A percentile compares a stretch with the other conserved stretches of the same genome.
Conservation (phyloP, 2,329 filamentous ascomycete species). For the Trichophaea hybrida region DNA sequence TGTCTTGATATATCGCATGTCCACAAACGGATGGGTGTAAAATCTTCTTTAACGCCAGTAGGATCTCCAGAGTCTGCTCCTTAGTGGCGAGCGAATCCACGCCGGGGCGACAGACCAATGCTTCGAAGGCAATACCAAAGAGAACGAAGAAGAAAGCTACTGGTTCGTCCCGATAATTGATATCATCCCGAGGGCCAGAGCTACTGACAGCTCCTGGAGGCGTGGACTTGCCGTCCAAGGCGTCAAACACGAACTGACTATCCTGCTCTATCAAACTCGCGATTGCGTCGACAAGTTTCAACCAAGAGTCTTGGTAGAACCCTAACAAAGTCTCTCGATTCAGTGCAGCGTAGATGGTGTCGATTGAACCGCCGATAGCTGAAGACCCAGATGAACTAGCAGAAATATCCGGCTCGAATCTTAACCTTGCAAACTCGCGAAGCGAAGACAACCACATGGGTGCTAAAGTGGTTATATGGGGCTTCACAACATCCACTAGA, state of each 20-base stretch:
- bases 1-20: conserved; percentile 89
- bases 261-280: conserved; percentile 95
- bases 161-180: conserved; percentile 95
- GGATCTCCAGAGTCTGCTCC: conserved; percentile 72
- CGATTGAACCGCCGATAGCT: conserved; percentile 61
- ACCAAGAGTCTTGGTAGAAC: conserved; percentile 96
- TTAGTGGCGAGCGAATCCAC: conserved; percentile 54
- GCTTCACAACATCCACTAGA: conserved; percentile 71
- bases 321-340: conserved; percentile 85
- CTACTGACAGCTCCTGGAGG: conserved; percentile 30
- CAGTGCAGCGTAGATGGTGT: conserved; percentile 85
- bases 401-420: conserved; percentile 95
- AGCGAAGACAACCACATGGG: conserved; percentile 89
- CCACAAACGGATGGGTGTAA: conserved; percentile 86
- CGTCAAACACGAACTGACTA: conserved; percentile 94
- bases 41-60: conserved; percentile 87
- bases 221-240: conserved; percentile 64
- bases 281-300: conserved; percentile 92
- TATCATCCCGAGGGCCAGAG: conserved; percentile 54
- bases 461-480: conserved; percentile 77
- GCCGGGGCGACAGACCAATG: conserved; percentile 58
- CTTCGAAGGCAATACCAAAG: conserved; percentile 92
- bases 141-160: conserved; percentile 98
- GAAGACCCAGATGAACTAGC: conserved; percentile 64
- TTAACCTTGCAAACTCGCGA: conserved; percentile 78